phyloP scores from a whole-genome alignment of 306 rosid species.

The Medicago ruthenica region DNA sequence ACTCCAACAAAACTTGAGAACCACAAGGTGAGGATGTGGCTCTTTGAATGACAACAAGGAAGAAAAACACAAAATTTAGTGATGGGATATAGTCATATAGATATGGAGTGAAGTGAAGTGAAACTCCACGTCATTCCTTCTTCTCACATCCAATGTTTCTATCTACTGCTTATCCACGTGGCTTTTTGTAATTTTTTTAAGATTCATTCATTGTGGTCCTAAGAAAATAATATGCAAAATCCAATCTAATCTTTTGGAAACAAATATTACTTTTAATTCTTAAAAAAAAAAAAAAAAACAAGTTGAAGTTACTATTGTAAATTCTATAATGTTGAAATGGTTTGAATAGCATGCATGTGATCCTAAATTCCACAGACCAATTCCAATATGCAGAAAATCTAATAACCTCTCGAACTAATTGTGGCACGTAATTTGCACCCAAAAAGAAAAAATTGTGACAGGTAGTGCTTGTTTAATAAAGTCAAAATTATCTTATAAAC shows the following conservation, averaged over 20 bases:
- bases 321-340: too few species aligned
- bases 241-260: too few species aligned
- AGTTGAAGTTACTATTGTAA: too few species aligned
- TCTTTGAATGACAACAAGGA: conserved; percentile 59
- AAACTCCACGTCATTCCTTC: conserved; percentile 20
- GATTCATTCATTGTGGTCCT: not conserved
- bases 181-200: not conserved
- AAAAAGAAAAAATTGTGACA: too few species aligned
- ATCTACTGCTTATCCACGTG: not conserved
- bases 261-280: too few species aligned
- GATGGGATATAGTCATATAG: not conserved
- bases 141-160: not conserved
- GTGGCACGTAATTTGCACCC: not conserved
- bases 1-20: conserved; percentile 32
- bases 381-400: too few species aligned
- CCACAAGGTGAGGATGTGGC: conserved; percentile 73
- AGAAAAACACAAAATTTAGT: conserved; percentile 34
- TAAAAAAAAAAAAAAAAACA: too few species aligned
- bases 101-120: not conserved
- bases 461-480: too few species aligned
- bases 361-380: too few species aligned
- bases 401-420: not conserved
- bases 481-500: too few species aligned
- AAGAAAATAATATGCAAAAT: not conserved
- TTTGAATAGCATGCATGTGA: too few species aligned